Percentiles rank a stretch among this genome's conserved stretches.
These are phyloP conservation scores for Neophaeococcomyces mojaviensis DNA, from an alignment of 2,329 filamentous ascomycete genomes.

Conservation along the genomic window DNA sequence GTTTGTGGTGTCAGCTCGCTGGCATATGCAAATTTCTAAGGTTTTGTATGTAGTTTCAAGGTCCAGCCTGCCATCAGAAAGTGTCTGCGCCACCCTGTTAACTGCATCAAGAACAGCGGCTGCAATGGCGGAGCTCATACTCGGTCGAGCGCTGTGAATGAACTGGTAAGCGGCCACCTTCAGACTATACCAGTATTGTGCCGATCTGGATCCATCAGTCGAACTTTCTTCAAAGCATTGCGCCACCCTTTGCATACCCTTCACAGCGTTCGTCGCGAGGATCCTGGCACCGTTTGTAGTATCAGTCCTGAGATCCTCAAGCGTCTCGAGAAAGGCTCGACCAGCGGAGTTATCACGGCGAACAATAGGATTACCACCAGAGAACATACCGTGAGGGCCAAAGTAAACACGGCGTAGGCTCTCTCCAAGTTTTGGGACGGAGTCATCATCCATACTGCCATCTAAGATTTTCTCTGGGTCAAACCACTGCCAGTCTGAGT, in stretches of 20 bases:
- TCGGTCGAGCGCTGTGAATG: constrained; percentile 58
- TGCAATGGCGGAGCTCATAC: constrained; percentile 57
- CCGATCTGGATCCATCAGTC: constrained; percentile 15
- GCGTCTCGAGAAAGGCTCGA: constrained; percentile 37
- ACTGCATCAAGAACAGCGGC: constrained; percentile 44
- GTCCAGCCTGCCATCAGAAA: constrained; percentile 6
- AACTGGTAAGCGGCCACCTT: constrained; percentile 56
- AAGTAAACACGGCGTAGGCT: constrained; percentile 55
- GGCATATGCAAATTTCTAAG: constrained; percentile 23
- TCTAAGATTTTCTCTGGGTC: constrained; percentile 41
- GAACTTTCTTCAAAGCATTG: constrained; percentile 24
- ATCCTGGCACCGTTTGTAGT: constrained; percentile 53
- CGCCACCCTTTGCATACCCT: constrained; percentile 43
- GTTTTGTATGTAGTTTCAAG: constrained; percentile 15
- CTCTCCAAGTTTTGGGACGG: constrained; percentile 52
- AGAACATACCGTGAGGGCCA: constrained; percentile 36
- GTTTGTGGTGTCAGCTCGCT: constrained; percentile 18
- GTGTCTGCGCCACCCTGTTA: constrained; percentile 28
- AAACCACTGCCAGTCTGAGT: constrained; percentile 52
- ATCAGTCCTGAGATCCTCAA: constrained; percentile 47
- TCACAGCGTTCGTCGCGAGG: constrained; percentile 49
- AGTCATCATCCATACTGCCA: constrained; percentile 34
- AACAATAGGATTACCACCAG: neutral
- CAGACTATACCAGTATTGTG: constrained; percentile 48
- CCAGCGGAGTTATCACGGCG: constrained; percentile 32